Evolutionary conservation across 805 yeast genomes (phyloP).

Genomic region (Suhomyces sp.): DNA sequence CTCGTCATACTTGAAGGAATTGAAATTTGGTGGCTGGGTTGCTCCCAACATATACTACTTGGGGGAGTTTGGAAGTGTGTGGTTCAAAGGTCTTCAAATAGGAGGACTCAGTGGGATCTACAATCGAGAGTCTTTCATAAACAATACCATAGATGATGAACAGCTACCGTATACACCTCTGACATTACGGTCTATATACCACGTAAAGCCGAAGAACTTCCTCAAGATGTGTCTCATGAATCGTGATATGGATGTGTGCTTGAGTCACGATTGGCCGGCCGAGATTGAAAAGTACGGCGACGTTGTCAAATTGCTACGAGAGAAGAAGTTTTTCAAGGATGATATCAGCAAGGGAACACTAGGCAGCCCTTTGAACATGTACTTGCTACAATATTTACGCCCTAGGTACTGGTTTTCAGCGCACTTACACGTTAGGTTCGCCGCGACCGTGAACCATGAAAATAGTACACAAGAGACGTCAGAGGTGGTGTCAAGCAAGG

Average conservation of each 20-base stretch:
- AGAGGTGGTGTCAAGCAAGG: constrained; percentile 1
- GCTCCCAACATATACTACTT: constrained; percentile 83
- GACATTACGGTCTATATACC: constrained; percentile 62
- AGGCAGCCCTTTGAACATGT: constrained; percentile 70
- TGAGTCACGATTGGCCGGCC: constrained; percentile 95
- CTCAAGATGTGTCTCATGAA: constrained; percentile 49
- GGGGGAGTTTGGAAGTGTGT: constrained; percentile 73
- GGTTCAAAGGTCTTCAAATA: constrained; percentile 73
- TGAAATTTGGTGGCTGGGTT: constrained; percentile 88
- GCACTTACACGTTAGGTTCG: constrained; percentile 76
- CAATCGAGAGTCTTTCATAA: constrained; percentile 37
- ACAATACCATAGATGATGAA: constrained; percentile 45
- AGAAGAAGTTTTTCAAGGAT: constrained; percentile 63
- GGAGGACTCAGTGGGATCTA: constrained; percentile 86
- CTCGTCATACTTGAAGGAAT: constrained; percentile 67
- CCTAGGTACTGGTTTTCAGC: constrained; percentile 86
- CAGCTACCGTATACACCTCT: constrained; percentile 46
- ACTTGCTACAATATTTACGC: constrained; percentile 47
- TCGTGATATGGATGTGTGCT: constrained; percentile 48
- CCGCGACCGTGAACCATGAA: constrained; percentile 38
- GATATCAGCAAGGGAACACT: constrained; percentile 60
- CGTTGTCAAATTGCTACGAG: constrained; percentile 41
- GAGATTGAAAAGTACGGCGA: constrained; percentile 70
- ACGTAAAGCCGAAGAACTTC: constrained; percentile 64
- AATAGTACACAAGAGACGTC: constrained; percentile 5